These are phyloP conservation scores for Syzygium syzygioides DNA, from an alignment of 441 rosid genomes.

Conservation along the genomic window DNA sequence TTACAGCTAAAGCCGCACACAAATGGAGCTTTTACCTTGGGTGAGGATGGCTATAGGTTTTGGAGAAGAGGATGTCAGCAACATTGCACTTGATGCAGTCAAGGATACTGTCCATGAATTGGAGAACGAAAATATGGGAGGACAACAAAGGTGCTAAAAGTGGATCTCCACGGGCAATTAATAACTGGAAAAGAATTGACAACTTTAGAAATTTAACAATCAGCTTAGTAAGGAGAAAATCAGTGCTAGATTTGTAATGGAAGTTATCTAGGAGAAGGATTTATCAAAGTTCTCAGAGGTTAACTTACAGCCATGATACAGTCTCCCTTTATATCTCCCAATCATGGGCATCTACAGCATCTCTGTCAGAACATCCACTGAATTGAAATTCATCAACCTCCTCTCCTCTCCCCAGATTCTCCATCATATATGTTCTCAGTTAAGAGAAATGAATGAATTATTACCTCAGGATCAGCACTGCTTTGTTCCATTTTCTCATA, in stretches of 20 bases:
- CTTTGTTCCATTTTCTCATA: not conserved
- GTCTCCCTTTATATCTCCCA: not conserved
- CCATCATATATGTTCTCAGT: not conserved
- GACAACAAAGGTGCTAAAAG: slow-evolving; percentile 8
- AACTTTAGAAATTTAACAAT: not conserved
- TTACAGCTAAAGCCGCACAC: not conserved
- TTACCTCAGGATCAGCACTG: not conserved
- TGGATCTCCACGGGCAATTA: slow-evolving; percentile 32
- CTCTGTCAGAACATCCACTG: not conserved
- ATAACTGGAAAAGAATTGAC: slow-evolving; percentile 23
- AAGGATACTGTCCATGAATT: slow-evolving; percentile 31
- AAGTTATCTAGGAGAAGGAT: not conserved
- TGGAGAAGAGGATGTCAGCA: slow-evolving; percentile 15
- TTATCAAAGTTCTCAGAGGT: not conserved
- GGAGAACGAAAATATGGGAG: slow-evolving; percentile 24
- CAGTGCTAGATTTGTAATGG: not conserved
- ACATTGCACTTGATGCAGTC: slow-evolving; percentile 39
- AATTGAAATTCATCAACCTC: not conserved
- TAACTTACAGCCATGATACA: not conserved
- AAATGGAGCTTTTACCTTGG: slow-evolving; percentile 22
- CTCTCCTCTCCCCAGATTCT: not conserved
- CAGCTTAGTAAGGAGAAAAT: not conserved
- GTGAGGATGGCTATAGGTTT: slow-evolving; percentile 11
- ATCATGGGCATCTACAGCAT: not conserved
- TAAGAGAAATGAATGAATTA: not conserved